Evolutionary conservation across 148 eudicot genomes (phyloP), one percentile per base, ranked within the genome.

Genomic region (Agrostemma githago): DNA sequence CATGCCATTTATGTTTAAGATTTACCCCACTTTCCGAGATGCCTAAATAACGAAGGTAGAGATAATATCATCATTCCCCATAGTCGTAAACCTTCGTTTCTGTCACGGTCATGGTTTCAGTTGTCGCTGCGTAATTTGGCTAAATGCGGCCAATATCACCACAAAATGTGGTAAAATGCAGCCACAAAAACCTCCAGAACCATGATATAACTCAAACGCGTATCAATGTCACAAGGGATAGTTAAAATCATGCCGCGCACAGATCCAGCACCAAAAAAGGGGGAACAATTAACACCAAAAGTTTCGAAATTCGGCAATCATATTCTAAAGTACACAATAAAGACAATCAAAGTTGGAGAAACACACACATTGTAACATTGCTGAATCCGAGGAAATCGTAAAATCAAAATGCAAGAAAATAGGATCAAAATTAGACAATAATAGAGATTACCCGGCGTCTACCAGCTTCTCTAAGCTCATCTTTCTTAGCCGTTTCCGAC

Each of bases 391-490:
- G 1, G 40, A 58, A 58, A 5, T 54, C 2, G 5, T 8, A 40
- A 2, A 21, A 60, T 15, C 4, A 6, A 6, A 17, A 21, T 15
- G 5, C 46, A 65, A 48, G 34, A 4, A 56, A 61, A 19, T 4
- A 16, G n/a, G 21, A 42, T 11, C 11, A 68, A 59, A 65, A 10
- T 41, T 37, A 3, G 17, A 8, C n/a, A 20, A 72, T 63, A 0
- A n/a, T 60, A 62, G 12, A 10, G 76, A 70, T 86, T 68, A 89
- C 94, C 92, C 79, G 70, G 12, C 87, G 86, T 78, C 78, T 89
- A 34, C 97, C 98, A 82, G 98, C 98, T 84, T 89, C 94, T 85
- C 89, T 79, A 79, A 85, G 86, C 87, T 84, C 86, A 70, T 90
- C 81, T 81, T 90, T 93, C 63, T 74, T 76, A 4, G 68, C 78